Evolutionary conservation across 2,329 filamentous ascomycete species (phyloP).

Genomic region (Nannizziopsis barbatae): DNA sequence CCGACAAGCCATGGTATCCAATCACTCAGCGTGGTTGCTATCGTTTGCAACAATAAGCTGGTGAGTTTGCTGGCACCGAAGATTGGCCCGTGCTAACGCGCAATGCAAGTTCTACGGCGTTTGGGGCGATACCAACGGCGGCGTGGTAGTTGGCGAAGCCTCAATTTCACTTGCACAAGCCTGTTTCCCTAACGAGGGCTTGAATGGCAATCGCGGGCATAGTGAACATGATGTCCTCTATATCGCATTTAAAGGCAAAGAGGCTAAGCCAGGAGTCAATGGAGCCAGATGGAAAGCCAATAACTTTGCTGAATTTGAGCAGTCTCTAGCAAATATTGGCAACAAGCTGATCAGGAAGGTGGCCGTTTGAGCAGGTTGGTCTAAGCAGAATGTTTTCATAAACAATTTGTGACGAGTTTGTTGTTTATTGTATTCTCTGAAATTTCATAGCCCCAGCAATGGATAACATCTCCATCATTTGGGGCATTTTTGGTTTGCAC

Average conservation of each 20-base stretch:
- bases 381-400: too few species aligned
- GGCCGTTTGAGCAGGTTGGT: neutral
- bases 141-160: conserved; percentile 46
- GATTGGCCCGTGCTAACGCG: neutral
- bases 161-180: conserved; percentile 48
- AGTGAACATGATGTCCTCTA: conserved; percentile 49
- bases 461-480: too few species aligned
- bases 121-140: conserved; percentile 53
- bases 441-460: neutral
- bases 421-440: too few species aligned
- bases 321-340: conserved; percentile 19
- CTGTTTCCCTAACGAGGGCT: conserved; percentile 42
- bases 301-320: conserved; percentile 38
- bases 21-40: conserved; percentile 45
- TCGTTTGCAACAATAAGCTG: conserved; percentile 43
- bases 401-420: too few species aligned
- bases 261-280: conserved; percentile 46
- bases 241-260: conserved; percentile 47
- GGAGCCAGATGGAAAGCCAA: conserved; percentile 47
- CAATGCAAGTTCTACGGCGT: conserved; percentile 43
- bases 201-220: conserved; percentile 49
- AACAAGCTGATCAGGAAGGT: conserved; percentile 11
- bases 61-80: conserved; percentile 19
- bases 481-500: neutral
- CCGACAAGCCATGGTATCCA: conserved; percentile 36